phyloP scores from a whole-genome alignment of 164 flowering plant species.

The Berberis vulgaris region DNA sequence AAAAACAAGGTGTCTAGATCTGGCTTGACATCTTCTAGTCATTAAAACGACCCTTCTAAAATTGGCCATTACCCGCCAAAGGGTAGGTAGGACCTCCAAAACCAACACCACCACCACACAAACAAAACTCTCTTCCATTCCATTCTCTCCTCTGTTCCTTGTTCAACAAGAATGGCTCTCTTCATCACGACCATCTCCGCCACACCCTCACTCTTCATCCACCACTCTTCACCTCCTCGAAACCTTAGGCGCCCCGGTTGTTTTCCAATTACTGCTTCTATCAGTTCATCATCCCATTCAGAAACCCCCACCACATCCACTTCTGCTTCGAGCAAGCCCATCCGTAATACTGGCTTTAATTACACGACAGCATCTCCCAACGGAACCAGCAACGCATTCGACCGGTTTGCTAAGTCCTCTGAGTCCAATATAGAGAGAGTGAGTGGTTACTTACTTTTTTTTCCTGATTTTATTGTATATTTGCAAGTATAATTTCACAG shows the following conservation, averaged over 20 bases:
- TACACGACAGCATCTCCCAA: conserved; percentile 30
- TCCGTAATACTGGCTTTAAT: conserved; percentile 15
- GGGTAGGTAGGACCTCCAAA: too few species aligned
- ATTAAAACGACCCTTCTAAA: too few species aligned
- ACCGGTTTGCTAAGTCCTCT: conserved; percentile 35
- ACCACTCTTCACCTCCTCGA: conserved; percentile 6
- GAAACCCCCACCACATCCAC: neutral
- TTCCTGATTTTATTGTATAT: neutral
- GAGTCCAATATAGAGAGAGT: conserved; percentile 73
- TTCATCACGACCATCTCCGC: conserved; percentile 19
- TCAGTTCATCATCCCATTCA: conserved; percentile 16
- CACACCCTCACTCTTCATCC: conserved; percentile 13
- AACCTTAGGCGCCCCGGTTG: conserved; percentile 3
- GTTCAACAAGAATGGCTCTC: conserved; percentile 18
- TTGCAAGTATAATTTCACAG: neutral
- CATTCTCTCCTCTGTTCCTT: neutral
- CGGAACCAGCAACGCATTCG: conserved; percentile 18
- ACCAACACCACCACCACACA: too few species aligned
- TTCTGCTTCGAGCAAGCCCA: too few species aligned
- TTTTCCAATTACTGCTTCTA: conserved; percentile 20
- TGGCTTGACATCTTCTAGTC: too few species aligned
- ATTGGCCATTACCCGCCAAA: too few species aligned
- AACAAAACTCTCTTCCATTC: neutral
- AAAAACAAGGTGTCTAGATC: too few species aligned
- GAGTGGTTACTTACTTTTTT: neutral